Conservation (phyloP, 306 rosid species). For the Cicer cuneatum region DNA sequence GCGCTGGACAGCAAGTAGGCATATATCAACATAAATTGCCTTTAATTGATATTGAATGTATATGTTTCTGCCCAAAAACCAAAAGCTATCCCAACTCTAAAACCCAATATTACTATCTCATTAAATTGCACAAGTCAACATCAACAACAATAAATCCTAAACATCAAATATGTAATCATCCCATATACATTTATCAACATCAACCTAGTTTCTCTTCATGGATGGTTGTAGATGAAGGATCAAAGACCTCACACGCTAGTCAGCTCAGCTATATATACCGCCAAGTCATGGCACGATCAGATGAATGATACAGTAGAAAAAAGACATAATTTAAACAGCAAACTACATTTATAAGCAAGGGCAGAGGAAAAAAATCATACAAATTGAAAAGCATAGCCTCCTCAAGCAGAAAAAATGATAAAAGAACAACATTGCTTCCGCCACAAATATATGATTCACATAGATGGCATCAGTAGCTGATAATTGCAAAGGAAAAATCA, state of each 20-base stretch:
- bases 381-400: conserved; percentile 7
- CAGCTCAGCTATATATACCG: conserved; percentile 29
- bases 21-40: conserved; percentile 16
- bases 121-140: conserved; percentile 14
- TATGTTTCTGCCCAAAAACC: conserved; percentile 10
- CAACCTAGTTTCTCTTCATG: conserved; percentile 23
- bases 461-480: background rate
- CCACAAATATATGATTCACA: conserved; percentile 32
- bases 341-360: background rate
- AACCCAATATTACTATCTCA: background rate
- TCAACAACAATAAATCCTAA: conserved; percentile 15
- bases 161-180: conserved; percentile 12
- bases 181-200: conserved; percentile 5
- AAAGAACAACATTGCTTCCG: conserved; percentile 4
- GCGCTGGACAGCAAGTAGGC: conserved; percentile 13
- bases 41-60: conserved; percentile 8
- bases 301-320: background rate
- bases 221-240: conserved; percentile 31
- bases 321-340: conserved; percentile 11
- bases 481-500: conserved; percentile 9
- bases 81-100: conserved; percentile 1
- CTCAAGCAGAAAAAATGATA: conserved; percentile 8
- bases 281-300: conserved; percentile 32
- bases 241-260: background rate
- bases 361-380: background rate